These are phyloP conservation scores for Podospora pseudocomata DNA, from an alignment of 495 filamentous ascomycete species.

Conservation along the genomic window DNA sequence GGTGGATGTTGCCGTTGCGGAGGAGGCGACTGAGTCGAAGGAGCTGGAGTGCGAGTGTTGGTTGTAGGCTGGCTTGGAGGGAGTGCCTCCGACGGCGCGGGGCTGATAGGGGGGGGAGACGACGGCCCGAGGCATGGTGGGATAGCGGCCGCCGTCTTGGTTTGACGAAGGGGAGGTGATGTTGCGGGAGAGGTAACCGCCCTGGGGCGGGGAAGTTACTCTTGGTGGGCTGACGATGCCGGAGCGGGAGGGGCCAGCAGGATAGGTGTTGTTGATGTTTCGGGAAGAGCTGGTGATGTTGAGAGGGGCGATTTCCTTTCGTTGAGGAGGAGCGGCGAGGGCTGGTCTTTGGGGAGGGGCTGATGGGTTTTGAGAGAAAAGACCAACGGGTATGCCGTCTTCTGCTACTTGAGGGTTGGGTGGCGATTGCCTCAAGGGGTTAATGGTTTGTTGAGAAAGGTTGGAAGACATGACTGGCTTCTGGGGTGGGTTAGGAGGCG, in stretches of 20 bases:
- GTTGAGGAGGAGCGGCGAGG: neutral
- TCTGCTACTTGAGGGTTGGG: slow-evolving; percentile 5
- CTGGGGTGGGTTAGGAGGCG: slow-evolving; percentile 4
- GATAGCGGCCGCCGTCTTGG: neutral
- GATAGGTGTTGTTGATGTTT: neutral
- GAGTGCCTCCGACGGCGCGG: neutral
- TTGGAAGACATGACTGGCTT: neutral
- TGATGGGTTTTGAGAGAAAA: neutral
- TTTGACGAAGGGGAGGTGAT: neutral
- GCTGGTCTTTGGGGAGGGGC: neutral
- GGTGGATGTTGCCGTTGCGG: slow-evolving; percentile 2
- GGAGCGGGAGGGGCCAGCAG: neutral
- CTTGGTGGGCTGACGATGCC: slow-evolving; percentile 6
- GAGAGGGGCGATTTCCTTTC: slow-evolving; percentile 1
- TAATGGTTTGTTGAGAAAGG: neutral
- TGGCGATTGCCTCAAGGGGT: slow-evolving; percentile 7
- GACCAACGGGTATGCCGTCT: neutral
- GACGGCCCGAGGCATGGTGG: neutral
- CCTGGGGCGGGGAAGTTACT: neutral
- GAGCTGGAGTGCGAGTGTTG: slow-evolving; percentile 15
- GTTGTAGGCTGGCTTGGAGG: neutral
- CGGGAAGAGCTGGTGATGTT: slow-evolving; percentile 10
- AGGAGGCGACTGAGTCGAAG: slow-evolving; percentile 9
- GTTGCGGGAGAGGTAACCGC: neutral
- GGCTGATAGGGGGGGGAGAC: neutral